phyloP scores from a whole-genome alignment of 192 early-diverging fungal genomes.

The Entomortierella chlamydospora region DNA sequence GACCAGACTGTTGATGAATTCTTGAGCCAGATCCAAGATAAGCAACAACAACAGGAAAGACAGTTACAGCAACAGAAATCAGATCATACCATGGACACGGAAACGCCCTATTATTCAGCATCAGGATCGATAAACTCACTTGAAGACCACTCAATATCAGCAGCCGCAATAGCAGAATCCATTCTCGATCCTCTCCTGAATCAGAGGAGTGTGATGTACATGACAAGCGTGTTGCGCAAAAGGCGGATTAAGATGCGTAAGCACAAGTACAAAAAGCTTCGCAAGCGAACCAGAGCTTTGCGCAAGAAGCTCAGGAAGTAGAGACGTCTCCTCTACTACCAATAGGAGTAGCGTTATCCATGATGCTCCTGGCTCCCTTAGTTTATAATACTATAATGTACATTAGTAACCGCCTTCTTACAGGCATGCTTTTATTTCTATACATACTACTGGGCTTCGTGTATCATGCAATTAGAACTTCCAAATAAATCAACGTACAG shows the following conservation, averaged over 20 bases:
- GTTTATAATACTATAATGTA: no score
- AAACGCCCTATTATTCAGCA: background rate
- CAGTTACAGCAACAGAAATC: background rate
- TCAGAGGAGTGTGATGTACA: slow-evolving; percentile 47
- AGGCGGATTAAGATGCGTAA: slow-evolving; percentile 95
- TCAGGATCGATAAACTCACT: background rate
- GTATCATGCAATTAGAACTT: no score
- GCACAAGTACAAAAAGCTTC: slow-evolving; percentile 91
- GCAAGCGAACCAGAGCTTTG: slow-evolving; percentile 79
- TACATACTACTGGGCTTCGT: no score
- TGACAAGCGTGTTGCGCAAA: slow-evolving; percentile 85
- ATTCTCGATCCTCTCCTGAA: slow-evolving; percentile 22
- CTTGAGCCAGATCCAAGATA: slow-evolving; percentile 9
- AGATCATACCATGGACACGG: background rate
- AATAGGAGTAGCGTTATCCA: no score
- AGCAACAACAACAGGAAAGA: background rate
- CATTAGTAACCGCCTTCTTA: no score
- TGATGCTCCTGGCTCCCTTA: no score
- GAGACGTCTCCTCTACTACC: no score
- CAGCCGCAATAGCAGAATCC: background rate
- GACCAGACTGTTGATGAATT: slow-evolving; percentile 25
- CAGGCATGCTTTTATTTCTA: no score
- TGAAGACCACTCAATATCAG: slow-evolving; percentile 1
- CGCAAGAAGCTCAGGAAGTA: slow-evolving; percentile 81
- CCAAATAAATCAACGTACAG: no score